A percentile compares a stretch with the other conserved stretches of the same genome.
Evolutionary conservation across 495 filamentous ascomycete genomes (phyloP).

Genomic region (Xylaria grammica): DNA sequence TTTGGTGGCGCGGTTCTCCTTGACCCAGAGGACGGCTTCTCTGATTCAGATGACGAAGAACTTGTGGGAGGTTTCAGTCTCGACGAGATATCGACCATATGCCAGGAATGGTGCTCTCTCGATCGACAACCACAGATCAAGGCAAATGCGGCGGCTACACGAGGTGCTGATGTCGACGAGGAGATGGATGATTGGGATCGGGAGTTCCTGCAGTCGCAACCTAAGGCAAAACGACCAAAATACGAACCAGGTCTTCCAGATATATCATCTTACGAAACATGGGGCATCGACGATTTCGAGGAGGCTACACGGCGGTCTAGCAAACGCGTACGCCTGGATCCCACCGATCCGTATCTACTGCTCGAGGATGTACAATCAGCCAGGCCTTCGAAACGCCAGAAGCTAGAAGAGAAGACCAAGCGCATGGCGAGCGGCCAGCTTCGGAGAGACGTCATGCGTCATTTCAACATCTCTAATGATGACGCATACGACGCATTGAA

Average conservation of each 20-base stretch:
- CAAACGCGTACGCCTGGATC: constrained; percentile 79
- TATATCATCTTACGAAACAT: constrained; percentile 46
- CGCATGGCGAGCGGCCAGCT: constrained; percentile 61
- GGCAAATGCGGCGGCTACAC: constrained; percentile 25
- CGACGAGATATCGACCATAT: constrained; percentile 77
- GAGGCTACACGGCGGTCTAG: constrained; percentile 70
- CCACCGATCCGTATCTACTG: constrained; percentile 87
- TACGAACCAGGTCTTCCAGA: constrained; percentile 46
- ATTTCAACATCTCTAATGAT: constrained; percentile 97
- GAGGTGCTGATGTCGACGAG: constrained; percentile 35
- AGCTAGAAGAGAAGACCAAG: constrained; percentile 53
- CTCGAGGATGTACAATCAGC: constrained; percentile 65
- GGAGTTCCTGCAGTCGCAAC: constrained; percentile 50
- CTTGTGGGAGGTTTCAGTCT: constrained; percentile 70
- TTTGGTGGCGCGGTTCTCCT: constrained; percentile 57
- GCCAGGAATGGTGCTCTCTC: constrained; percentile 77
- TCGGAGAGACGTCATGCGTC: constrained; percentile 66
- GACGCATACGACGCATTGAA: constrained; percentile 94
- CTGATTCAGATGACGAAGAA: constrained; percentile 64
- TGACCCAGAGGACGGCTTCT: constrained; percentile 38
- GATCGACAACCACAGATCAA: constrained; percentile 28
- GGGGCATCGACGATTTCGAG: constrained; percentile 57
- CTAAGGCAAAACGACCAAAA: constrained; percentile 45
- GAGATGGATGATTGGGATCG: constrained; percentile 62
- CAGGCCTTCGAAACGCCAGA: constrained; percentile 54